These are phyloP conservation scores for Colletotrichum sp. DNA, from an alignment of 2,329 filamentous ascomycete species.

Conservation along the genomic window DNA sequence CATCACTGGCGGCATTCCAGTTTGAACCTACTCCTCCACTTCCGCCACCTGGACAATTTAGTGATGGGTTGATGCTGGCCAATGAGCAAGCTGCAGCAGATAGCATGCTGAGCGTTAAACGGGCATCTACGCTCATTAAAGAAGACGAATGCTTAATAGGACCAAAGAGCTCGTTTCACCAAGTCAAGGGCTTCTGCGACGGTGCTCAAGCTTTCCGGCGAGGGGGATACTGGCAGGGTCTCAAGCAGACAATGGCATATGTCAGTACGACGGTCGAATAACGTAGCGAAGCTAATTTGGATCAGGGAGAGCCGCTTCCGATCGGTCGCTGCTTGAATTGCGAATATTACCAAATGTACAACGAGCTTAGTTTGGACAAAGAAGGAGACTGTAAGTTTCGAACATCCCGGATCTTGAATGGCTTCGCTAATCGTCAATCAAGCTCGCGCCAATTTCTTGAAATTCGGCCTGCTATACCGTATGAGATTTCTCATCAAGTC, in stretches of 20 bases:
- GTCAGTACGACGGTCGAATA: conserved; percentile 8
- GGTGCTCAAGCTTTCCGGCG: conserved; percentile 40
- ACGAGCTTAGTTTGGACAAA: conserved; percentile 35
- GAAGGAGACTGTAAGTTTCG: conserved; percentile 27
- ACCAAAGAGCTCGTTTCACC: conserved; percentile 37
- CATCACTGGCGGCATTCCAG: neutral
- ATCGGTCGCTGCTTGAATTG: conserved; percentile 28
- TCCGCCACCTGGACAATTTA: neutral
- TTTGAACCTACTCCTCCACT: neutral
- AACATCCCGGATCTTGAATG: fast-evolving
- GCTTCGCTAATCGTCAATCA: neutral
- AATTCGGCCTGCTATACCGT: conserved; percentile 40
- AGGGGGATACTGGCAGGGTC: conserved; percentile 38
- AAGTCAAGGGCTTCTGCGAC: conserved; percentile 40
- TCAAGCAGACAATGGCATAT: conserved; percentile 30
- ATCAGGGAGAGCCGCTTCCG: conserved; percentile 23
- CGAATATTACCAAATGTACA: conserved; percentile 29
- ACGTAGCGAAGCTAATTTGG: neutral
- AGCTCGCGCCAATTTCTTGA: conserved; percentile 38
- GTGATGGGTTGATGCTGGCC: conserved; percentile 18
- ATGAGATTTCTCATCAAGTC: conserved; percentile 48
- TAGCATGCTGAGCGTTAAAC: neutral
- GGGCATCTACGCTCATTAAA: neutral
- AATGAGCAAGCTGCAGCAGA: conserved; percentile 2
- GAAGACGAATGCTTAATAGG: conserved; percentile 28